Evolutionary conservation across 2,329 filamentous ascomycete species (phyloP).

Genomic region (Aotearoamyces nothofagi): DNA sequence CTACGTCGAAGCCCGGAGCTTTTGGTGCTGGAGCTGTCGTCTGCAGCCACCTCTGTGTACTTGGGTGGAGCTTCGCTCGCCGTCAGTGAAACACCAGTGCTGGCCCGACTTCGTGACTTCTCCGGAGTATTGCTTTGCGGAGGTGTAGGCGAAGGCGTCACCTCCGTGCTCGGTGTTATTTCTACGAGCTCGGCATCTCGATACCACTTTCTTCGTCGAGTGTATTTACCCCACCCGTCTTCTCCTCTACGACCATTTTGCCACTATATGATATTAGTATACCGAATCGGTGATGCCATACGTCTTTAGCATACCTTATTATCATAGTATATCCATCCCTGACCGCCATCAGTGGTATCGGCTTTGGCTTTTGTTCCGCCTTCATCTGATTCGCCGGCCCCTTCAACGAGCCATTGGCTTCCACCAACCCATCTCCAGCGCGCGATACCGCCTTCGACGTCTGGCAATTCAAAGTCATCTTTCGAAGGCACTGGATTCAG

Average conservation of each 20-base stretch:
- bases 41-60: slow-evolving; percentile 4
- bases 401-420: slow-evolving; percentile 78
- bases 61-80: slow-evolving; percentile 6
- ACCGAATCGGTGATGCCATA: not conserved
- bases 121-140: not conserved
- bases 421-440: slow-evolving; percentile 73
- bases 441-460: slow-evolving; percentile 46
- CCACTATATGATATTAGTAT: slow-evolving; percentile 43
- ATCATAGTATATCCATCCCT: slow-evolving; percentile 96
- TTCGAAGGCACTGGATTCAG: slow-evolving; percentile 65
- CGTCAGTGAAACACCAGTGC: not conserved
- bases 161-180: slow-evolving; percentile 29
- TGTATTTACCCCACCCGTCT: slow-evolving; percentile 93
- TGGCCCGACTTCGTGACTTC: not conserved
- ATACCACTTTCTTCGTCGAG: slow-evolving; percentile 86
- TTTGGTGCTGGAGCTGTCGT: slow-evolving; percentile 5
- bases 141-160: slow-evolving; percentile 25
- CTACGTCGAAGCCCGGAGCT: not conserved
- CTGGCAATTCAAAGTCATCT: slow-evolving; percentile 54
- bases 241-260: slow-evolving; percentile 68
- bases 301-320: slow-evolving; percentile 54
- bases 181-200: slow-evolving; percentile 93
- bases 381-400: slow-evolving; percentile 39
- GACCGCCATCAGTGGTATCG: slow-evolving; percentile 27
- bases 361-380: slow-evolving; percentile 23